phyloP scores from a whole-genome alignment of 148 eudicot genomes.

The Spergularia marina region DNA sequence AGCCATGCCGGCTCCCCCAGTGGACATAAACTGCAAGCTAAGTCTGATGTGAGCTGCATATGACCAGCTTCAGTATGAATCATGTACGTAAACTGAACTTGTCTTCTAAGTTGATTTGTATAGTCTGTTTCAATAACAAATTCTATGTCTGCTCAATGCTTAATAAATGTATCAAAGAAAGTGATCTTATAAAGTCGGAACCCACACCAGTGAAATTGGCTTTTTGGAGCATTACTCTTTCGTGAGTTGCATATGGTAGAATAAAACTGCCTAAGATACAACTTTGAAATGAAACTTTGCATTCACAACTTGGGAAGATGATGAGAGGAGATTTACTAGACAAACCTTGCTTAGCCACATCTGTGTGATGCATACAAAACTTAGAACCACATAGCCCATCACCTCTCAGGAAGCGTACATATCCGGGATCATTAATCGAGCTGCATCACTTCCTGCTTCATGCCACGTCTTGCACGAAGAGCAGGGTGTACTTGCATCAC shows the following conservation, averaged over 20 bases:
- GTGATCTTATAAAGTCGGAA: too few species aligned
- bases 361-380: not conserved
- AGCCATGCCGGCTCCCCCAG: too few species aligned
- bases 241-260: not conserved
- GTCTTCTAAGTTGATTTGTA: too few species aligned
- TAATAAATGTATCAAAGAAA: too few species aligned
- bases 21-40: too few species aligned
- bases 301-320: not conserved
- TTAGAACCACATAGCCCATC: not conserved
- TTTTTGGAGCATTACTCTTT: too few species aligned
- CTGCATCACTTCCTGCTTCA: slow-evolving; percentile 15
- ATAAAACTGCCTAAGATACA: not conserved
- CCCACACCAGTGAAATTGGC: too few species aligned
- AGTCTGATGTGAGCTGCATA: too few species aligned
- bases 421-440: not conserved
- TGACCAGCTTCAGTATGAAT: too few species aligned
- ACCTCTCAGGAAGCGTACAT: not conserved
- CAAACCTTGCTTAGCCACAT: slow-evolving; percentile 4
- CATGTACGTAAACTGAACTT: too few species aligned
- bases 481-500: not conserved
- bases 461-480: not conserved
- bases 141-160: too few species aligned
- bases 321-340: not conserved
- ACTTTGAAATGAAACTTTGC: not conserved
- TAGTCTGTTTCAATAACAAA: too few species aligned